Percentiles rank a stretch among this genome's conserved stretches.
These are phyloP conservation scores for Ophiostoma ips DNA, from an alignment of 2,329 filamentous ascomycete species.

Conservation along the genomic window DNA sequence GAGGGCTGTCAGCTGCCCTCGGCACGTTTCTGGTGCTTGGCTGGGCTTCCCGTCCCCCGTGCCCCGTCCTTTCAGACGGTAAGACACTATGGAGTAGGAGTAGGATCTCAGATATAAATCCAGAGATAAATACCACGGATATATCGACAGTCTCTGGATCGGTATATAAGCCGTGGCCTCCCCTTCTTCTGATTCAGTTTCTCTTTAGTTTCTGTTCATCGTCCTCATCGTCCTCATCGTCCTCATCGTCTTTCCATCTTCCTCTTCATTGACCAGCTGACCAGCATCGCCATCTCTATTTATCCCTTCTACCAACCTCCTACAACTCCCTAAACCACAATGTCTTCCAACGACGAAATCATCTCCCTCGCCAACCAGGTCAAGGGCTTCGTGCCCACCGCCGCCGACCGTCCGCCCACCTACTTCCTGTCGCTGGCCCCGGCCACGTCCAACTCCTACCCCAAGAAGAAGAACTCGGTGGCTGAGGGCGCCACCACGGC, in stretches of 20 bases:
- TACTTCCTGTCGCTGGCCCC: conserved; percentile 46
- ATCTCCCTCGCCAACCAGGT: conserved; percentile 16
- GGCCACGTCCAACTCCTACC: conserved; percentile 41
- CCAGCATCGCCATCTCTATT: background rate
- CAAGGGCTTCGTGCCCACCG: conserved; percentile 14
- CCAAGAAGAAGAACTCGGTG: conserved; percentile 22
- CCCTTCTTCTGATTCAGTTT: too few relatives aligned
- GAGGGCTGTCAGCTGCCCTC: too few relatives aligned
- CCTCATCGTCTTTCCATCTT: too few relatives aligned
- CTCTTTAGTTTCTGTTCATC: too few relatives aligned
- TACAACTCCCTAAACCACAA: background rate
- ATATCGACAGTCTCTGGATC: too few relatives aligned
- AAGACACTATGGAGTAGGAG: too few relatives aligned
- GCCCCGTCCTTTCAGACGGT: background rate
- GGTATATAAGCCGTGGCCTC: too few relatives aligned
- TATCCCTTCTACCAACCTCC: too few relatives aligned
- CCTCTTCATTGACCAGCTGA: too few relatives aligned
- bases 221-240: too few relatives aligned
- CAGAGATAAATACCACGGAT: too few relatives aligned
- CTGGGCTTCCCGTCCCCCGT: background rate
- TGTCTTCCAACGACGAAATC: conserved; percentile 13
- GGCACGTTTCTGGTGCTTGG: background rate
- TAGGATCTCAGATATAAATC: too few relatives aligned
- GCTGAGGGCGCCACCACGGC: conserved; percentile 15
- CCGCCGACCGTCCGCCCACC: conserved; percentile 13